Evolutionary conservation across 805 yeast genomes (phyloP).

Genomic region (Wickerhamiella qilinensis): DNA sequence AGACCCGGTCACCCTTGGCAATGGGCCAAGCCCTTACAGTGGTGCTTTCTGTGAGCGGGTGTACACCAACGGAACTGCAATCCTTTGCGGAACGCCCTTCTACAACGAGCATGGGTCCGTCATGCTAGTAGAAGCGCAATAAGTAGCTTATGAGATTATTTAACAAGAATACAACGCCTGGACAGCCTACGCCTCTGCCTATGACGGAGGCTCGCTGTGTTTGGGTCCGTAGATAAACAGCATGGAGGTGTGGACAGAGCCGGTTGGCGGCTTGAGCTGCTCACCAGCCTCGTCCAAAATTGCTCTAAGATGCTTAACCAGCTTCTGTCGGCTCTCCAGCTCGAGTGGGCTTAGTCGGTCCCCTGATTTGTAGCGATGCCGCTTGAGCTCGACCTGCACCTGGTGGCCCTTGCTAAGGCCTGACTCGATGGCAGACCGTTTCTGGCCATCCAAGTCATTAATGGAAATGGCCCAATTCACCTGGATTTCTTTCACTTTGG

Average conservation of each 20-base stretch:
- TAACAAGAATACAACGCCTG: no score
- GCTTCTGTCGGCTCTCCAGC: slow-evolving; percentile 7
- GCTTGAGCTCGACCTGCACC: slow-evolving; percentile 15
- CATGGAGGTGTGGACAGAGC: not conserved
- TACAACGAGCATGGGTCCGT: not conserved
- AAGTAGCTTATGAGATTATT: no score
- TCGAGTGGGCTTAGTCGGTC: slow-evolving; percentile 8
- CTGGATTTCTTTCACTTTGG: slow-evolving; percentile 15
- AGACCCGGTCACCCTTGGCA: slow-evolving; percentile 8
- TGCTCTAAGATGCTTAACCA: slow-evolving; percentile 1
- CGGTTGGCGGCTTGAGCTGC: slow-evolving; percentile 1
- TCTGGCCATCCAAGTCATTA: slow-evolving; percentile 20
- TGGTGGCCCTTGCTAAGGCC: slow-evolving; percentile 18
- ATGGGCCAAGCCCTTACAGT: slow-evolving; percentile 13
- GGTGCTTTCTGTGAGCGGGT: not conserved
- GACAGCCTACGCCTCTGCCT: no score
- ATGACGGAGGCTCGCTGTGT: no score
- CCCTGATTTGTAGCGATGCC: slow-evolving; percentile 4
- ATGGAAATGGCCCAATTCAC: slow-evolving; percentile 21
- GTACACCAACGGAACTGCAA: not conserved
- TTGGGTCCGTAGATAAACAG: not conserved
- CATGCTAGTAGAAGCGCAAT: no score
- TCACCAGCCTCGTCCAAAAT: not conserved
- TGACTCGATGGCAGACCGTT: slow-evolving; percentile 19
- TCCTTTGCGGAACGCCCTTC: not conserved